Conservation (phyloP, 1,284 basidiomycete species). For the Rhodotorula sp. region DNA sequence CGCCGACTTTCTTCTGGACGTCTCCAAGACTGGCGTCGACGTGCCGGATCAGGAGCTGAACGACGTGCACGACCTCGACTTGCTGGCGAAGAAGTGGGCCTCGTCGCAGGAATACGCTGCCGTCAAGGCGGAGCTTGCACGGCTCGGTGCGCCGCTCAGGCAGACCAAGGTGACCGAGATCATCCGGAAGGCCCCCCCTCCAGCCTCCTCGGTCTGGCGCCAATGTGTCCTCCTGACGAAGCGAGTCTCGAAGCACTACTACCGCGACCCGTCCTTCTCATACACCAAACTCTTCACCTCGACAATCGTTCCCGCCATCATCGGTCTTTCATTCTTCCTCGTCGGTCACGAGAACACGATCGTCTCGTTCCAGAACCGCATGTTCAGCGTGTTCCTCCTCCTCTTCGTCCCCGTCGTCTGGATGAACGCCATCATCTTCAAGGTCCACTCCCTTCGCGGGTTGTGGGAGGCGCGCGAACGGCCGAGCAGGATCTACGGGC, state of each 20-base stretch:
- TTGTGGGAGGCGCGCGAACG: constrained; percentile 42
- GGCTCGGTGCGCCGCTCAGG: constrained; percentile 47
- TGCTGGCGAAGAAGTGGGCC: constrained; percentile 23
- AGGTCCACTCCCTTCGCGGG: constrained; percentile 37
- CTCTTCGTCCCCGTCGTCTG: constrained; percentile 41
- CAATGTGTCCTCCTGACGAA: constrained; percentile 59
- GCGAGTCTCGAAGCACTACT: constrained; percentile 60
- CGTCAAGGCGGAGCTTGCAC: constrained; percentile 52
- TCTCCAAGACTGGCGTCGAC: constrained; percentile 66
- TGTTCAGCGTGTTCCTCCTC: constrained; percentile 64
- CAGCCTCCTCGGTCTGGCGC: constrained; percentile 54
- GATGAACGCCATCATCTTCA: constrained; percentile 51
- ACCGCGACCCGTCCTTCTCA: constrained; percentile 69
- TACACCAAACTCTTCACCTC: constrained; percentile 65
- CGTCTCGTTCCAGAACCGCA: constrained; percentile 69
- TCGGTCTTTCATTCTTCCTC: constrained; percentile 62
- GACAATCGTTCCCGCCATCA: constrained; percentile 51
- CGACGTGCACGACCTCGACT: constrained; percentile 17
- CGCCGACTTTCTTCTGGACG: constrained; percentile 48
- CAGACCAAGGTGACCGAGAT: constrained; percentile 1
- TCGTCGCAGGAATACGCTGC: constrained; percentile 47
- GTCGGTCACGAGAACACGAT: constrained; percentile 52
- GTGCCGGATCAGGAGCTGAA: constrained; percentile 46
- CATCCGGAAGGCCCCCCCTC: neutral
- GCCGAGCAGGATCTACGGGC: constrained; percentile 61